Conservation (phyloP, 148 eudicot genomes). For the Fagopyrum esculentum region DNA sequence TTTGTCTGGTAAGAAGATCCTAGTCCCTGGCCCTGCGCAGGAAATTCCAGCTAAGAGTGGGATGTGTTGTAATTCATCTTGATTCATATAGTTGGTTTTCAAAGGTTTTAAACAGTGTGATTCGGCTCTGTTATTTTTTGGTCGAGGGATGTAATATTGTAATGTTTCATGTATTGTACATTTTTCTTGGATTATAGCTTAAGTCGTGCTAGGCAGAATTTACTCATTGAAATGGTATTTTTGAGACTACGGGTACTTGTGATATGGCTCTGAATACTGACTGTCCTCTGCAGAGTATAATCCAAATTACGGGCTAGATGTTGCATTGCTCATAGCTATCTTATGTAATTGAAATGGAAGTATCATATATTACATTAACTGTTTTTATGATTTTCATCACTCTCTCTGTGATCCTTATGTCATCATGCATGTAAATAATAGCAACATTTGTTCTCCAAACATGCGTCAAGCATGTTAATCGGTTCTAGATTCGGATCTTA, state of each 20-base stretch:
- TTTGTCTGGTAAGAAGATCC: constrained; percentile 21
- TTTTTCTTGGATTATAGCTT: constrained; percentile 3
- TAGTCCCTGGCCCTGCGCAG: constrained; percentile 26
- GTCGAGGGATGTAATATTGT: constrained; percentile 2
- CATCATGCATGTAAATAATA: not conserved
- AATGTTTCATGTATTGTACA: not conserved
- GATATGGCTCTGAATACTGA: not conserved
- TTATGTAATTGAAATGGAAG: not conserved
- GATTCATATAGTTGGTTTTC: not conserved
- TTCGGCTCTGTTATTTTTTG: constrained; percentile 7
- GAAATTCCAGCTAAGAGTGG: constrained; percentile 22
- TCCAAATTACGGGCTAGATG: not conserved
- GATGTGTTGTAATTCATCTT: constrained; percentile 14
- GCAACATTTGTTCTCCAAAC: constrained; percentile 2
- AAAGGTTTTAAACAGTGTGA: not conserved
- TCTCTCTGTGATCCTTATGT: not conserved
- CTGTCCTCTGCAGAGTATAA: not conserved
- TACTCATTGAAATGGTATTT: not conserved
- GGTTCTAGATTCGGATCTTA: too few species aligned
- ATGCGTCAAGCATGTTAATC: not conserved
- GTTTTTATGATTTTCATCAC: not conserved
- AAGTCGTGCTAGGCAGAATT: not conserved
- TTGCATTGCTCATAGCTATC: not conserved
- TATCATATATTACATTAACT: not conserved
- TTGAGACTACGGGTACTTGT: not conserved